Conservation (phyloP, 768 basidiomycete species). For the Tulasnella calospora region DNA sequence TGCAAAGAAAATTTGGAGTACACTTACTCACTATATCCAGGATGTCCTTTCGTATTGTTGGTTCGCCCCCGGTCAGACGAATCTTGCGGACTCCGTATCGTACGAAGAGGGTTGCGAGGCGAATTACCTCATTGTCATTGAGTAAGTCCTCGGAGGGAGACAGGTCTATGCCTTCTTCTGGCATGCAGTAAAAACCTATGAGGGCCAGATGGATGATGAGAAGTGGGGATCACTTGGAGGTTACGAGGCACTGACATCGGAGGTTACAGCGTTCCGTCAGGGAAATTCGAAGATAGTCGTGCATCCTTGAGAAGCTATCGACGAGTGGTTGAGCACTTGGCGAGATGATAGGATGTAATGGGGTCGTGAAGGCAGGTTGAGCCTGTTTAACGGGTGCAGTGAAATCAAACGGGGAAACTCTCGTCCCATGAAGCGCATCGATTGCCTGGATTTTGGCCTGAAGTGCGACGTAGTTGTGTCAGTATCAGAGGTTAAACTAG, state of each 20-base stretch:
- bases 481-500: background rate
- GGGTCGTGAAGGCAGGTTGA: background rate
- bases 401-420: background rate
- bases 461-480: background rate
- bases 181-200: constrained; percentile 89
- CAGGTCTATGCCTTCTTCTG: constrained; percentile 68
- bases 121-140: constrained; percentile 68
- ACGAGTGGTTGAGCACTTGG: constrained; percentile 37
- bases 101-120: constrained; percentile 72
- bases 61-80: constrained; percentile 82
- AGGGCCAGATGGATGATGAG: background rate
- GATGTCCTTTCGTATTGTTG: constrained; percentile 73
- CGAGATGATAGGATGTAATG: background rate
- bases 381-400: background rate
- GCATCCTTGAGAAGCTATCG: constrained; percentile 63
- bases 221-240: background rate
- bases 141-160: constrained; percentile 65
- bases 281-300: constrained; percentile 85
- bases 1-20: background rate
- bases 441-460: background rate
- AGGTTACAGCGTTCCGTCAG: constrained; percentile 85
- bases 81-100: constrained; percentile 81
- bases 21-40: constrained; percentile 59
- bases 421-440: background rate
- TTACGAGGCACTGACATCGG: constrained; percentile 52